Conservation (phyloP, 1,284 basidiomycete genomes). For the Marasmius fiardii region DNA sequence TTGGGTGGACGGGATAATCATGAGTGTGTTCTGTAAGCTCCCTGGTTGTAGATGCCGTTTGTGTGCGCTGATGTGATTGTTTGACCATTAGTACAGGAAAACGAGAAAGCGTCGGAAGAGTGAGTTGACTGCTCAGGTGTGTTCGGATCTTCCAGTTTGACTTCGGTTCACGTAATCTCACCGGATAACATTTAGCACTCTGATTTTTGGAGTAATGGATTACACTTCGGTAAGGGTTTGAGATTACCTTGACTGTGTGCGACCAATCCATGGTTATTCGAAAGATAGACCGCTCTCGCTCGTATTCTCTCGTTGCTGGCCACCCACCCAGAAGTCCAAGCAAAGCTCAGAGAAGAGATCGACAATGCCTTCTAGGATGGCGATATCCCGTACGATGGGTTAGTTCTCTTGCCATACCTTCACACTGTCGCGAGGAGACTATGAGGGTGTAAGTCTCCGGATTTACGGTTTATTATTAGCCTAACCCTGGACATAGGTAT, state of each 20-base stretch:
- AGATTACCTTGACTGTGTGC: background rate
- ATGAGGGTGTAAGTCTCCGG: slow-evolving; percentile 19
- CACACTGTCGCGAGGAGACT: slow-evolving; percentile 23
- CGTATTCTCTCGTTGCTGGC: slow-evolving; percentile 1
- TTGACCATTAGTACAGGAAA: slow-evolving; percentile 26
- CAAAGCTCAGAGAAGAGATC: slow-evolving; percentile 1
- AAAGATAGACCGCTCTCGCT: background rate
- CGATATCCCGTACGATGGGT: slow-evolving; percentile 17
- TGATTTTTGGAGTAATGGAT: slow-evolving; percentile 27
- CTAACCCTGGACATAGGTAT: background rate
- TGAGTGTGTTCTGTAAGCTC: slow-evolving; percentile 40
- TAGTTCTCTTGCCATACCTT: slow-evolving; percentile 20
- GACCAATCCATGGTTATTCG: background rate
- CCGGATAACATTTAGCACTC: slow-evolving; percentile 13
- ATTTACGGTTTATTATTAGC: background rate
- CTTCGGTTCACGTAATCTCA: too few species aligned
- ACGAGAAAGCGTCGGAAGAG: slow-evolving; percentile 26
- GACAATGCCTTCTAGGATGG: background rate
- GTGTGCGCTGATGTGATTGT: background rate
- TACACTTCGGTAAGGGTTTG: slow-evolving; percentile 20
- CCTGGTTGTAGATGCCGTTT: background rate
- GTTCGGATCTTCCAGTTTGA: background rate
- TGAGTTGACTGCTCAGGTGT: slow-evolving; percentile 27
- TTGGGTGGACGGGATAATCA: slow-evolving; percentile 39
- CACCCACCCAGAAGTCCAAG: slow-evolving; percentile 2